These are phyloP conservation scores for Kandelia obovata DNA, from an alignment of 345 rosid species.

Conservation along the genomic window DNA sequence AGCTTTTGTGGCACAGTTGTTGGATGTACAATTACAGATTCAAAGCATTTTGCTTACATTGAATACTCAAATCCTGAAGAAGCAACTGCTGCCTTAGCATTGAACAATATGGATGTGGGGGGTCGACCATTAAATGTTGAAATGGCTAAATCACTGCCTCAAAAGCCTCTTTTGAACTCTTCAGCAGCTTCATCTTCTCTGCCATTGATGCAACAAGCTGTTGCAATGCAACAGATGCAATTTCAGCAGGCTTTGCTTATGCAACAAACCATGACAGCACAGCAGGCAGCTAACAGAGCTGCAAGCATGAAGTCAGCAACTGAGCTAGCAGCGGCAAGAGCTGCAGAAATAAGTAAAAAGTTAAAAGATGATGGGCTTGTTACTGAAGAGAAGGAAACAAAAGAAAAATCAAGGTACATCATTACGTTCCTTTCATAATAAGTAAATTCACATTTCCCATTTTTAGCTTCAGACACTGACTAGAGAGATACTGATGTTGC, in stretches of 20 bases:
- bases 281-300: constrained; percentile 95
- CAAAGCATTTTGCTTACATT: constrained; percentile 88
- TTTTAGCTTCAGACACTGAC: neutral
- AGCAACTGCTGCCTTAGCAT: constrained; percentile 85
- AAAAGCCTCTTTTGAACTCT: constrained; percentile 50
- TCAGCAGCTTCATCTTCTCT: constrained; percentile 64
- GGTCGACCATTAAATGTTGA: constrained; percentile 91
- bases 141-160: constrained; percentile 94
- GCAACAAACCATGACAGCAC: constrained; percentile 94
- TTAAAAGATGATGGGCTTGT: constrained; percentile 77
- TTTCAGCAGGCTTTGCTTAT: constrained; percentile 94
- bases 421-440: neutral
- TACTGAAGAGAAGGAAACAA: constrained; percentile 54
- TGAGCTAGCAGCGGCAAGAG: constrained; percentile 94
- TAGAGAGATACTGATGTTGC: neutral
- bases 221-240: constrained; percentile 97
- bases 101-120: constrained; percentile 92
- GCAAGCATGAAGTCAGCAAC: constrained; percentile 98
- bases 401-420: constrained; percentile 57
- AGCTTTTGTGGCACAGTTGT: constrained; percentile 87
- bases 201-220: constrained; percentile 99
- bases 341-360: constrained; percentile 91
- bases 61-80: constrained; percentile 84
- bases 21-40: constrained; percentile 75
- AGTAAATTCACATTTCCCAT: neutral